Conservation (phyloP, 2,329 filamentous ascomycete genomes). For the Hymenoscyphus salicellus region DNA sequence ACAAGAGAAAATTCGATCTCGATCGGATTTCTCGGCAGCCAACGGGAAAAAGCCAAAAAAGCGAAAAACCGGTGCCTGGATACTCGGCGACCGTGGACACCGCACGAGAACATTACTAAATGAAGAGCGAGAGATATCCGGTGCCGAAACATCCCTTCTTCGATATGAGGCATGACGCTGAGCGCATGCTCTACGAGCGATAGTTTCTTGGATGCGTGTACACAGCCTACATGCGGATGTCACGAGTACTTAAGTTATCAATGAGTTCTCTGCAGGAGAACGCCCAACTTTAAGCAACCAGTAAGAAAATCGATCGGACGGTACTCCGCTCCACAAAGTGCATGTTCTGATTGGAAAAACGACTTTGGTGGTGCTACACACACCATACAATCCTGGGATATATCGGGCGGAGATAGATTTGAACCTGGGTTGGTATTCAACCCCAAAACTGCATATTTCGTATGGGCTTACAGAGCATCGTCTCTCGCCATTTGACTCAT, state of each 20-base stretch:
- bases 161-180: background rate
- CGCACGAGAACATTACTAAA: background rate
- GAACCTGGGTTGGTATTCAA: background rate
- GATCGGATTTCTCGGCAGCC: background rate
- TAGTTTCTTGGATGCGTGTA: no score
- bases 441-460: background rate
- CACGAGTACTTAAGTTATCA: no score
- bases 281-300: background rate
- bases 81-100: background rate
- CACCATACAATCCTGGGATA: background rate
- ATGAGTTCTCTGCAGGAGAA: no score
- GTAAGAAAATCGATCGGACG: background rate
- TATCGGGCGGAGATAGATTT: background rate
- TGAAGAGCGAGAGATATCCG: background rate
- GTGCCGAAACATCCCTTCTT: background rate
- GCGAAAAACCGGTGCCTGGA: background rate
- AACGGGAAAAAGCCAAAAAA: background rate
- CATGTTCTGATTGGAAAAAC: background rate
- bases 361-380: background rate
- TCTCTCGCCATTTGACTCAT: background rate
- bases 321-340: background rate
- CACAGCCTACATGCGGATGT: no score
- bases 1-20: background rate
- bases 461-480: background rate
- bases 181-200: no score